Base-by-base conservation (phyloP, 768 basidiomycete species). In the Amanita pseudoporphyria region DNA sequence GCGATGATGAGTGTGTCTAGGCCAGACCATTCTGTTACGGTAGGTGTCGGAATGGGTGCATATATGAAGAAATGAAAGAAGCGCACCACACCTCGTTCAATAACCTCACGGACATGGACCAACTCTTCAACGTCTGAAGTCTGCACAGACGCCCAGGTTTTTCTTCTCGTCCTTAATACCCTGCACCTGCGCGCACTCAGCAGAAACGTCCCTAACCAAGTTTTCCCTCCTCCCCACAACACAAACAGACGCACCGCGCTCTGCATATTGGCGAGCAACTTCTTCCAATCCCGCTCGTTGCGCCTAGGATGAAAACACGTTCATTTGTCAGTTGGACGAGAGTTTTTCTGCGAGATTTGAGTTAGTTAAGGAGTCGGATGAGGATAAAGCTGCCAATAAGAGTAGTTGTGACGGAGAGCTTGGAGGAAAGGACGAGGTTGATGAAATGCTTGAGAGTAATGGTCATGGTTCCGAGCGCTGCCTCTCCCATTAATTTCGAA, bases 1-100 rank as follows among this genome's bases (percentile, higher is more conserved):
- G 78, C 75, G 31, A 95, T 77, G 26, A 91, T 67, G 5, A 95
- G 60, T 0, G 92, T 95, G 62, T 95, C 92, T 1, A 94, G 56
- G 13, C 90, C 87, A 1, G 67, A 68, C 89, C 90, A 93, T 55
- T 71, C 92, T 94, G 12, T 43, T 30, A 18, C 4, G 3, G 3
- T n/a, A 13, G 14, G 14, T 22, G 10, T 6, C 2, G 30, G 19
- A 41, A 5, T 9, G 14, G 26, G 21, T 24, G 6, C 31, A 47
- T 33, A 9, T 21, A 16, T 19, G n/a, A n/a, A 10, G 33, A 24
- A 18, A 33, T 30, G 13, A 10, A 39, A 10, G 9, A 67, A n/a
- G n/a, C n/a, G n/a, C n/a, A n/a, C n/a, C 78, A 37, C 45, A 87
- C 91, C 74, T 54, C 67, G 63, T 38, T 76, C 69, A 21, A 94